Evolutionary conservation across 2,329 filamentous ascomycete genomes (phyloP).

Genomic region (Teratosphaeria gauchensis): DNA sequence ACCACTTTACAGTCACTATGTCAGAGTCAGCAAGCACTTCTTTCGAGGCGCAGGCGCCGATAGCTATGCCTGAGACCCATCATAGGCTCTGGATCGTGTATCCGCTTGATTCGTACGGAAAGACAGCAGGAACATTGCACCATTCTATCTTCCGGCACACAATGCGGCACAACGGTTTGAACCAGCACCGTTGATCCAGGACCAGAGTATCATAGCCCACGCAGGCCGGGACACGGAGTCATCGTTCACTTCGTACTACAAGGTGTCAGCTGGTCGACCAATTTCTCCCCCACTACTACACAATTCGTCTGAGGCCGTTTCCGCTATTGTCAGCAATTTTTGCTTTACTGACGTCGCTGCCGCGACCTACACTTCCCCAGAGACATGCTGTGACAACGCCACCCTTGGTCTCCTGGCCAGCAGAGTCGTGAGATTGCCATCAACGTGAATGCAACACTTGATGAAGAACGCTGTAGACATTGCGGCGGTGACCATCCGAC

Average conservation of each 20-base stretch:
- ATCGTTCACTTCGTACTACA: not conserved
- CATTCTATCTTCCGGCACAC: not conserved
- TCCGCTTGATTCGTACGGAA: not conserved
- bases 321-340: not conserved
- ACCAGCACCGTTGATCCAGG: not conserved
- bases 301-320: not conserved
- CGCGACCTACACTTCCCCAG: not conserved
- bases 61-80: not conserved
- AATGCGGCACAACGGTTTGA: not conserved
- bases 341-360: not conserved
- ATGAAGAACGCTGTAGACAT: not conserved
- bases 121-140: not conserved
- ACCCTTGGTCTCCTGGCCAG: not conserved
- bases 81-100: not conserved
- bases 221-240: not conserved
- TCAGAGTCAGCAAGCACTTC: not conserved
- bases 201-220: not conserved
- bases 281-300: not conserved
- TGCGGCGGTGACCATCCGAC: not conserved
- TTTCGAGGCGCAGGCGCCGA: not conserved
- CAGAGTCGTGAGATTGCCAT: not conserved
- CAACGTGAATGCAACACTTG: not conserved
- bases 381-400: not conserved
- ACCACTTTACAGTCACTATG: not conserved
- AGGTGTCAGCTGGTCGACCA: not conserved